Conservation (phyloP, 305 asterid species). For the Fraxinus xanthoxyloides region DNA sequence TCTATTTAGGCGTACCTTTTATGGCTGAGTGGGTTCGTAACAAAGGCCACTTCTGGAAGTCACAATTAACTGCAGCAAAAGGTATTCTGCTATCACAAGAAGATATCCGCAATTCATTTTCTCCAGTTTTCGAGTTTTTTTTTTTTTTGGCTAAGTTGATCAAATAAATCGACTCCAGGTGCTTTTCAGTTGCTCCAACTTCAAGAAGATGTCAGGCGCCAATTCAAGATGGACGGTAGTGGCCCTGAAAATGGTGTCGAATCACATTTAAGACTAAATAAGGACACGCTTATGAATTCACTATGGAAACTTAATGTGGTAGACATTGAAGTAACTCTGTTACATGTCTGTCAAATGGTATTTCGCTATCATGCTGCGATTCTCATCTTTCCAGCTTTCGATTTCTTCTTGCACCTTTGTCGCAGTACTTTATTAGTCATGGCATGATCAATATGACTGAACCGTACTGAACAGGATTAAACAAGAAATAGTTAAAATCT, state of each 20-base stretch:
- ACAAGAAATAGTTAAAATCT: neutral
- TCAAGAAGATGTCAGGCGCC: constrained; percentile 71
- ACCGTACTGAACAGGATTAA: neutral
- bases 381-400: neutral
- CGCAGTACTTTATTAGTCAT: neutral
- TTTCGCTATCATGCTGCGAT: neutral
- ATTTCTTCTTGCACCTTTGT: neutral
- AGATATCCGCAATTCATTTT: neutral
- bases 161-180: constrained; percentile 40
- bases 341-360: constrained; percentile 91
- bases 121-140: neutral
- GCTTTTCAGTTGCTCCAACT: constrained; percentile 93
- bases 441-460: neutral
- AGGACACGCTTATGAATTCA: constrained; percentile 69
- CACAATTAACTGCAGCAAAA: constrained; percentile 83
- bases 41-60: constrained; percentile 81
- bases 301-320: constrained; percentile 86
- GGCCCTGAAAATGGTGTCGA: constrained; percentile 60
- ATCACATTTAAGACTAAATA: constrained; percentile 61
- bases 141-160: neutral
- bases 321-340: constrained; percentile 76
- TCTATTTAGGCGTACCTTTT: constrained; percentile 73
- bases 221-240: constrained; percentile 60
- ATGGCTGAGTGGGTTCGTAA: constrained; percentile 85
- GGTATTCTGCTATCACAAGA: constrained; percentile 27